Base-by-base conservation (phyloP, 2,329 filamentous ascomycete genomes). In the Alternaria arborescens region DNA sequence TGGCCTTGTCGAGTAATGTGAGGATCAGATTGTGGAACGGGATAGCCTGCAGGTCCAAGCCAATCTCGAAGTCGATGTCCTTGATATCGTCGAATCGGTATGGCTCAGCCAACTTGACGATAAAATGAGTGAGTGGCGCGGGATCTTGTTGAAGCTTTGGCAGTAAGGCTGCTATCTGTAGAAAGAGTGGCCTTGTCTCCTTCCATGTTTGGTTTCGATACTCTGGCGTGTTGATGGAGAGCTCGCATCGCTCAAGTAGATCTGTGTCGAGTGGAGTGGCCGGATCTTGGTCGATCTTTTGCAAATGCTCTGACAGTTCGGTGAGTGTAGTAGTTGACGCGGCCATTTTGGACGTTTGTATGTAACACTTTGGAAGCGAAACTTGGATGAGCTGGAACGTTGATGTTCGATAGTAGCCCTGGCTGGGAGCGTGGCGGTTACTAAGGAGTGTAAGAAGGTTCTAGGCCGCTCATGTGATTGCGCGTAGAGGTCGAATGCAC, bases 121-220 rank as follows among this genome's bases (percentile, higher is more conserved):
- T 81, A 28, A 89, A 82, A 22, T 82, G 81, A 14, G 83, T 84
- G 34, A 87, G 75, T 24, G 86, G 84, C 14, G 82, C 81, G 10
- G 87, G 87, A 63, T 88, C 85, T 73, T 88, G 84, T 64, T 86
- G 84, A 5, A 89, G 75, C 5, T 81, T 75, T 8, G 83, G 82
- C 18, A 88, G 74, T 10, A 87, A 76, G 47, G 79, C 74, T 18
- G 85, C 83, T 47, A 88, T 79, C 61, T 84, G 81, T 16, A 77
- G 57, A 38, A 82, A 78, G 8, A 83, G 70, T 3, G 72, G 64
- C 3, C 72, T 67, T 2, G 77, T 73, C 34, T 73, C 64, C 47
- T 67, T 68, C 74, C 75, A 76, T 55, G 62, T 36, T 16, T 69
- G 58, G 26, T 43, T 54, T 28, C 62, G 69, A 52, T 76, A 78